Conservation (phyloP, 2,329 filamentous ascomycete genomes). For the Cordyceps tenuipes region DNA sequence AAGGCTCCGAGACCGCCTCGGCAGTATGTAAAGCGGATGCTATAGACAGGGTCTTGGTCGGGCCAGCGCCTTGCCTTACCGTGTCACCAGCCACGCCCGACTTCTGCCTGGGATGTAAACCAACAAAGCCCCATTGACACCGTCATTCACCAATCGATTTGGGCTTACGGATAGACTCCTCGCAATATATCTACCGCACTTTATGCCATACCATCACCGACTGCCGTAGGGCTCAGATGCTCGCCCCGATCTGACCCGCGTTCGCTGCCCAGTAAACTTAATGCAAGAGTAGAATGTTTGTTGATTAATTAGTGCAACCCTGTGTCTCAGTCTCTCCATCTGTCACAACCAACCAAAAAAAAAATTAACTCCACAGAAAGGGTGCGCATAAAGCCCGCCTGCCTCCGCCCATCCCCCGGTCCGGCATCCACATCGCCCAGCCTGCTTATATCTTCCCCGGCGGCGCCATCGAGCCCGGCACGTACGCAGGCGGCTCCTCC, state of each 20-base stretch:
- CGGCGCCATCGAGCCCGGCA: neutral
- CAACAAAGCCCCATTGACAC: neutral
- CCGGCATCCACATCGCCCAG: neutral
- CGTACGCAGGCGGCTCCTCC: slow-evolving; percentile 1
- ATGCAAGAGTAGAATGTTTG: neutral
- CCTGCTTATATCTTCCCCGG: neutral
- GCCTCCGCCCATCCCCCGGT: too few species aligned
- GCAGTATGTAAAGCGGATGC: neutral
- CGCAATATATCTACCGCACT: too few species aligned
- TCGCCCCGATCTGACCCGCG: neutral
- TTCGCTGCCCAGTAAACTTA: neutral
- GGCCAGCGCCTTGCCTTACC: too few species aligned
- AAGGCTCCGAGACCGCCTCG: neutral
- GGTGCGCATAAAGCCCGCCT: too few species aligned
- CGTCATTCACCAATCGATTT: too few species aligned
- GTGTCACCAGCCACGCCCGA: too few species aligned
- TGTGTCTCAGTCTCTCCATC: neutral
- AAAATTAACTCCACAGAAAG: too few species aligned
- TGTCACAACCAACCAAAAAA: neutral
- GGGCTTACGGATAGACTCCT: too few species aligned
- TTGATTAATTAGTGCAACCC: neutral
- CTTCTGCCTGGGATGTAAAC: neutral
- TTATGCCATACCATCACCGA: too few species aligned
- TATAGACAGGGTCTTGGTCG: too few species aligned
- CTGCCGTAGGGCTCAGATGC: neutral